phyloP scores from a whole-genome alignment of 352 stramenopile species.

The Phytophthora fragariae region DNA sequence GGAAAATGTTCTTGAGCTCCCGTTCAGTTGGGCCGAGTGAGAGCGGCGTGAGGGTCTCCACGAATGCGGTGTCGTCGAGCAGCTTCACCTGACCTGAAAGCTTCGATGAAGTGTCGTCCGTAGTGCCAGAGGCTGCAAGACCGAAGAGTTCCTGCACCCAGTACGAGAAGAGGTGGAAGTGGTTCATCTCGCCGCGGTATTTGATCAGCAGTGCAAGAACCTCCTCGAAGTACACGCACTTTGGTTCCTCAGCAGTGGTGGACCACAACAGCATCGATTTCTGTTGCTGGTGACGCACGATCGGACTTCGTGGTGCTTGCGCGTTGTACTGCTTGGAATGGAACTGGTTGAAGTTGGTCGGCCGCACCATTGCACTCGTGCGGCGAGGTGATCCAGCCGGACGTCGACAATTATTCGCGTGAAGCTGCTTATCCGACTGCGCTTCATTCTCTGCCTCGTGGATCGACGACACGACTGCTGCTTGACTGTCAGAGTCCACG shows the following conservation, averaged over 20 bases:
- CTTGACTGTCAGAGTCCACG: constrained; percentile 32
- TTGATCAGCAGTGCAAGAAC: constrained; percentile 65
- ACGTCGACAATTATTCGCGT: constrained; percentile 20
- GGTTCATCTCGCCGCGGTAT: constrained; percentile 67
- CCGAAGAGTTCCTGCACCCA: constrained; percentile 68
- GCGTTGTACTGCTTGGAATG: constrained; percentile 62
- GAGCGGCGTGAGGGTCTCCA: constrained; percentile 49
- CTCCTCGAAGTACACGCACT: constrained; percentile 70
- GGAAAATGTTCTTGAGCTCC: constrained; percentile 72
- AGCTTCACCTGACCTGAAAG: constrained; percentile 24
- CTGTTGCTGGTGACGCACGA: constrained; percentile 44
- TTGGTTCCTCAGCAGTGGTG: constrained; percentile 2
- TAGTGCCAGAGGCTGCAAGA: constrained; percentile 25
- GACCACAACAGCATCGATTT: constrained; percentile 5
- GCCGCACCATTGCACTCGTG: constrained; percentile 35
- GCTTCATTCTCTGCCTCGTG: neutral
- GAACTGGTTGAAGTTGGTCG: constrained; percentile 71
- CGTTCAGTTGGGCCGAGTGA: constrained; percentile 58
- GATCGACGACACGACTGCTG: constrained; percentile 7
- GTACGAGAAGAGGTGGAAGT: constrained; percentile 69
- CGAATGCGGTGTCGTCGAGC: constrained; percentile 59
- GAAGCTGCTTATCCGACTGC: neutral
- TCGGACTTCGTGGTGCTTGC: constrained; percentile 54
- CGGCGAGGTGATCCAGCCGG: constrained; percentile 22
- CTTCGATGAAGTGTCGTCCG: neutral